A percentile compares a stretch with the other conserved stretches of the same genome.
Conservation (phyloP, 2,329 filamentous ascomycete species). For the Claviceps monticola region DNA sequence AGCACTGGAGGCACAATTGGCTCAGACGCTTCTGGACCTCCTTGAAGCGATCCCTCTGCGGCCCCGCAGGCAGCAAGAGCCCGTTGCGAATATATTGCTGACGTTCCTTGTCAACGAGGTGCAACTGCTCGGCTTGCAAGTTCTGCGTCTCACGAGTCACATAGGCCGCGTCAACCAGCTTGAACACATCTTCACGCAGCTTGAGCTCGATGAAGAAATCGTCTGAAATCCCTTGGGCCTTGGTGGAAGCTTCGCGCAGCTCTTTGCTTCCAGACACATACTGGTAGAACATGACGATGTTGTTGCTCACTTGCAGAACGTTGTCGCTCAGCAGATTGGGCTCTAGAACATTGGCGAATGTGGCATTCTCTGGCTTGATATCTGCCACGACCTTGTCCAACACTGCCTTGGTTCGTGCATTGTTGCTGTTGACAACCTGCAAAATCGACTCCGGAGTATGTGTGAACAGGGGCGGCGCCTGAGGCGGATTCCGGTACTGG, state of each 20-base stretch:
- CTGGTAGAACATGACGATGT: constrained; percentile 69
- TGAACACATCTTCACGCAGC: constrained; percentile 74
- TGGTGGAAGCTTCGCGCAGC: constrained; percentile 60
- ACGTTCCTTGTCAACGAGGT: constrained; percentile 64
- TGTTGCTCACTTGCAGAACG: constrained; percentile 38
- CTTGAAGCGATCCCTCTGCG: constrained; percentile 67
- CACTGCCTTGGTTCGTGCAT: constrained; percentile 46
- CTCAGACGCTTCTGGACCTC: constrained; percentile 72
- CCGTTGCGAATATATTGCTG: constrained; percentile 68
- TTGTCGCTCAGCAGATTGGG: constrained; percentile 68
- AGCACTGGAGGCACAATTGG: constrained; percentile 59
- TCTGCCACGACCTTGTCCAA: constrained; percentile 55
- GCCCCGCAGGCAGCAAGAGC: constrained; percentile 53
- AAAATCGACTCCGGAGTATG: constrained; percentile 58
- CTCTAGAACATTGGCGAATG: constrained; percentile 39
- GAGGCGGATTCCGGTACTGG: constrained; percentile 60
- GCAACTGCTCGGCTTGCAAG: constrained; percentile 54
- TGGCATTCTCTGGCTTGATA: constrained; percentile 37
- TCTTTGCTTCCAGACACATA: constrained; percentile 56
- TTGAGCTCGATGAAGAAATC: constrained; percentile 64
- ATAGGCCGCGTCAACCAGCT: constrained; percentile 45
- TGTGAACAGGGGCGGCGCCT: constrained; percentile 64
- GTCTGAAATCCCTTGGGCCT: constrained; percentile 62
- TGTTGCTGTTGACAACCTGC: constrained; percentile 51
- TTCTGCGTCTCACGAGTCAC: constrained; percentile 35